A percentile compares a stretch with the other conserved stretches of the same genome.
These are phyloP conservation scores for Primulina eburnea DNA, from an alignment of 257 asterid genomes.

Conservation along the genomic window DNA sequence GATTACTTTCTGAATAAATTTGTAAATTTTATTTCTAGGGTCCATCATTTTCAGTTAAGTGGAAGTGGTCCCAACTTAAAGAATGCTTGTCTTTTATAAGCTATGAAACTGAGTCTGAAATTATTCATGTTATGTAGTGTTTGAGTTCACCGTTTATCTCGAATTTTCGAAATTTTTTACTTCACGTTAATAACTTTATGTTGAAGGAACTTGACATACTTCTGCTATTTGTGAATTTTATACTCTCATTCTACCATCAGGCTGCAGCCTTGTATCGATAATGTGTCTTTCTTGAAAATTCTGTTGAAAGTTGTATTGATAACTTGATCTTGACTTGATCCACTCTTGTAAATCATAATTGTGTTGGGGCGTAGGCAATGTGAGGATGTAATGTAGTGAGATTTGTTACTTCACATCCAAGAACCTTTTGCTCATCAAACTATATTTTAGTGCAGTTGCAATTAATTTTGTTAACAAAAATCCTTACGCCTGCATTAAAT, in stretches of 20 bases:
- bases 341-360: background rate
- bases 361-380: background rate
- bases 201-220: background rate
- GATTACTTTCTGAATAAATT: background rate
- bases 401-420: background rate
- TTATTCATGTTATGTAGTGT: background rate
- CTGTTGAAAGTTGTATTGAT: background rate
- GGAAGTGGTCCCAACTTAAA: background rate
- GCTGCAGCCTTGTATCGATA: background rate
- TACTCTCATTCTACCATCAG: background rate
- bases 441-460: background rate
- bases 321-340: background rate
- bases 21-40: background rate
- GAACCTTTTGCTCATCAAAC: background rate
- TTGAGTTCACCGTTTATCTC: background rate
- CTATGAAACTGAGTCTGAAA: background rate
- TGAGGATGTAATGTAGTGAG: background rate
- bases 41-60: background rate
- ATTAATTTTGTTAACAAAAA: background rate
- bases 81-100: too few relatives aligned
- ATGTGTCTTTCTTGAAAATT: background rate
- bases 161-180: too few relatives aligned
- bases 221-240: background rate
- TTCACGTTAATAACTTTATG: too few relatives aligned
- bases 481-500: background rate